These are phyloP conservation scores for Darksidea phi DNA, from an alignment of 495 filamentous ascomycete genomes.

Conservation along the genomic window DNA sequence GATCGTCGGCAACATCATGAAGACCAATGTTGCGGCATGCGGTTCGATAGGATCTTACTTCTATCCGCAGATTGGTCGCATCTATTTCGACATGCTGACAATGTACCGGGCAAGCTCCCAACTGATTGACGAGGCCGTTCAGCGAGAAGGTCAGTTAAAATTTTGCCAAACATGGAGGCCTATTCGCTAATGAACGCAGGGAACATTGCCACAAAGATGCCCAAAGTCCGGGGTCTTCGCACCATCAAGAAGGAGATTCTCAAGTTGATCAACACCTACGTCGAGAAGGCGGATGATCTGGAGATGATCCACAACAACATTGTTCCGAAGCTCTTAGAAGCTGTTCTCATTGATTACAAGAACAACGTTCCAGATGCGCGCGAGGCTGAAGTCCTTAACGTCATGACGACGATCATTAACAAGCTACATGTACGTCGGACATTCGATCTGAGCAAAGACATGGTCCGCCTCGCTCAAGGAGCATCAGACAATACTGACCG, in stretches of 20 bases:
- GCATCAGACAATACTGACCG: slow-evolving; percentile 42
- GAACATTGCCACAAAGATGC: slow-evolving; percentile 93
- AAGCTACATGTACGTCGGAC: slow-evolving; percentile 84
- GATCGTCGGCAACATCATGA: slow-evolving; percentile 99
- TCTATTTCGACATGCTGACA: slow-evolving; percentile 97
- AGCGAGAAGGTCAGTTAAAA: slow-evolving; percentile 67
- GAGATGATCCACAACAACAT: slow-evolving; percentile 90
- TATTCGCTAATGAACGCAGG: slow-evolving; percentile 49
- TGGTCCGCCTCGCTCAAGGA: slow-evolving; percentile 38
- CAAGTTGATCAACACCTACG: slow-evolving; percentile 95
- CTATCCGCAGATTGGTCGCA: slow-evolving; percentile 96
- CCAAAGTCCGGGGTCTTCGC: slow-evolving; percentile 86
- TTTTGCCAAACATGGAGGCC: neutral
- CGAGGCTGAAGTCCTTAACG: slow-evolving; percentile 93
- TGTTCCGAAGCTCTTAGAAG: slow-evolving; percentile 94
- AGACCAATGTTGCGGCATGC: slow-evolving; percentile 97
- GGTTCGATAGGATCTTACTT: slow-evolving; percentile 95
- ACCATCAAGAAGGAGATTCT: slow-evolving; percentile 99
- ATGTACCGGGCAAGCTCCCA: slow-evolving; percentile 97
- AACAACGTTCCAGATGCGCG: slow-evolving; percentile 94
- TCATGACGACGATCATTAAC: slow-evolving; percentile 95
- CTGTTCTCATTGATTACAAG: slow-evolving; percentile 92
- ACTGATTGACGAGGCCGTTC: slow-evolving; percentile 89
- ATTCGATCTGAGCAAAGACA: slow-evolving; percentile 46
- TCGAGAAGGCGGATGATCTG: slow-evolving; percentile 94